Evolutionary conservation across 2,329 filamentous ascomycete genomes (phyloP).

Genomic region (Coleophoma cylindrospora): DNA sequence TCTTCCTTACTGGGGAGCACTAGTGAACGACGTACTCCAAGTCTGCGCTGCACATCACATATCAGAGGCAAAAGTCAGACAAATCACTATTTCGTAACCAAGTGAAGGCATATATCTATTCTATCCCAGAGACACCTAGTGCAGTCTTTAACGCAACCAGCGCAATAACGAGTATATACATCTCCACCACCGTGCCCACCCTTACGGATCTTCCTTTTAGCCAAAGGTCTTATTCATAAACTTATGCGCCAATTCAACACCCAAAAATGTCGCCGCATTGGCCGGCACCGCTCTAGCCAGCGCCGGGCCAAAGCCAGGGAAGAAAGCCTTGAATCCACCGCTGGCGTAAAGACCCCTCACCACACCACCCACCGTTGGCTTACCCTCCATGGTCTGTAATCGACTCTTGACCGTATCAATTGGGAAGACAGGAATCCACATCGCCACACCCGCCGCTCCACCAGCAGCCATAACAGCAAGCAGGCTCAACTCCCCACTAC

Average conservation of each 20-base stretch:
- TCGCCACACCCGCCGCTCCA: constrained; percentile 86
- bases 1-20: too few relatives aligned
- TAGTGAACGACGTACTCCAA: too few relatives aligned
- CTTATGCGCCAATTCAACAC: constrained; percentile 78
- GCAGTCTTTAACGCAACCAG: too few relatives aligned
- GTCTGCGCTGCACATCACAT: too few relatives aligned
- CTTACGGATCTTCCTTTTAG: constrained; percentile 12
- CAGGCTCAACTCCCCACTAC: constrained; percentile 73
- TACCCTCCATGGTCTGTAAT: constrained; percentile 85
- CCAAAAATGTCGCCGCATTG: constrained; percentile 91
- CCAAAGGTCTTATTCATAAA: constrained; percentile 74
- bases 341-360: constrained; percentile 76
- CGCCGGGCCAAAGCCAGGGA: constrained; percentile 92
- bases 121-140: too few relatives aligned
- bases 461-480: constrained; percentile 81
- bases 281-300: constrained; percentile 90
- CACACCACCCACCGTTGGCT: constrained; percentile 73
- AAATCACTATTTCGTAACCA: too few relatives aligned
- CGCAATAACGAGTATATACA: neutral
- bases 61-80: too few relatives aligned
- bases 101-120: too few relatives aligned
- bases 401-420: constrained; percentile 95
- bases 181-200: neutral
- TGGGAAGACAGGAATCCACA: constrained; percentile 99
- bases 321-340: constrained; percentile 88